These are phyloP conservation scores for Plasmopara viticola DNA, from an alignment of 352 stramenopile species.

Conservation along the genomic window DNA sequence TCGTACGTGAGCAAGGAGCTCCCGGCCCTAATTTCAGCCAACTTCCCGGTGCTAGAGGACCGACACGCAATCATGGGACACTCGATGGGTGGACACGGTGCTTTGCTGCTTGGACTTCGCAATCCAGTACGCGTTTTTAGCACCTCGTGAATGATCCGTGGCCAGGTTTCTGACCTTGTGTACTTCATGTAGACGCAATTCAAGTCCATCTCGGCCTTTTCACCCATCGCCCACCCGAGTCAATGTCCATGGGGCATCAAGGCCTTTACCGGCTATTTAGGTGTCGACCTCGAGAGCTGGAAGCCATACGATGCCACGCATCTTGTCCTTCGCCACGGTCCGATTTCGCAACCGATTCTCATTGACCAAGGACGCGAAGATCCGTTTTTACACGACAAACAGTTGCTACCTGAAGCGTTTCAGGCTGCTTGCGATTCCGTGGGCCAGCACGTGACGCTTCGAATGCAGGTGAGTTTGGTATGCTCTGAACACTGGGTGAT, in stretches of 20 bases:
- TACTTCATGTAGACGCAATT: slow-evolving; percentile 53
- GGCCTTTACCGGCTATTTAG: slow-evolving; percentile 96
- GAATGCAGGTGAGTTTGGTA: slow-evolving; percentile 40
- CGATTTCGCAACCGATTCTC: slow-evolving; percentile 69
- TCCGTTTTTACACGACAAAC: slow-evolving; percentile 83
- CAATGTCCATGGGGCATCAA: slow-evolving; percentile 98
- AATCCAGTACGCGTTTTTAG: slow-evolving; percentile 43
- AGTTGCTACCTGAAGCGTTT: slow-evolving; percentile 89
- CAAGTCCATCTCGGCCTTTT: slow-evolving; percentile 93
- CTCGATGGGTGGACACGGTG: slow-evolving; percentile 96
- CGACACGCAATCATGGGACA: slow-evolving; percentile 92
- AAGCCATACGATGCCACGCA: slow-evolving; percentile 90
- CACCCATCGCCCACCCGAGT: slow-evolving; percentile 94
- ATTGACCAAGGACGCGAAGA: slow-evolving; percentile 89
- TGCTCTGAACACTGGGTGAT: not conserved
- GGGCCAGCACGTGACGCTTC: slow-evolving; percentile 75
- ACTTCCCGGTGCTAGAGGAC: slow-evolving; percentile 84
- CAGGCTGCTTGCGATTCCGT: slow-evolving; percentile 75
- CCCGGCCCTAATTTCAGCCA: slow-evolving; percentile 77
- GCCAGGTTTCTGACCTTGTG: slow-evolving; percentile 4
- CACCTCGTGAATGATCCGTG: not conserved
- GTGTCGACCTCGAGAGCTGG: slow-evolving; percentile 81
- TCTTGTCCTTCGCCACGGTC: slow-evolving; percentile 69
- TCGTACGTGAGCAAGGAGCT: slow-evolving; percentile 96
- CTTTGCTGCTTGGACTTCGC: slow-evolving; percentile 92